Conservation (phyloP, 2,329 filamentous ascomycete genomes). For the Endocalyx cinctus region DNA sequence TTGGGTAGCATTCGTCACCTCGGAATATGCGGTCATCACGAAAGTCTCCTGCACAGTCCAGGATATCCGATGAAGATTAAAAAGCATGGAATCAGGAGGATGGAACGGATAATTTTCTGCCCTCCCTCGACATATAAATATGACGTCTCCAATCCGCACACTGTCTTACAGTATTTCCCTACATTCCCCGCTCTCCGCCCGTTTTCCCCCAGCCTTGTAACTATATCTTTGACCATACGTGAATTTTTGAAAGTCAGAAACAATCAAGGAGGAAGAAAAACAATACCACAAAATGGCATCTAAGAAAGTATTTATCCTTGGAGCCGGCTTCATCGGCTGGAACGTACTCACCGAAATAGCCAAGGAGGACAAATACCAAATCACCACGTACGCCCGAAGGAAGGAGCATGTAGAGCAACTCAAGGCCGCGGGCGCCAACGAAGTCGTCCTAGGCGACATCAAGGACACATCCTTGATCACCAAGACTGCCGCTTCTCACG, state of each 20-base stretch:
- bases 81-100: too few relatives aligned
- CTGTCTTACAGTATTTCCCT: too few relatives aligned
- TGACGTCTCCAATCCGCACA: too few relatives aligned
- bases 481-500: slow-evolving; percentile 30
- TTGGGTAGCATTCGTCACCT: too few relatives aligned
- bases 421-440: slow-evolving; percentile 28
- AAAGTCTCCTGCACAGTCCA: too few relatives aligned
- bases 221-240: too few relatives aligned
- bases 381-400: slow-evolving; percentile 38
- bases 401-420: slow-evolving; percentile 31
- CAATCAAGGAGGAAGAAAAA: neutral
- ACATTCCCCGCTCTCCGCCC: too few relatives aligned
- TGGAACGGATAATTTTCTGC: too few relatives aligned
- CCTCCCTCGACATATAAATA: too few relatives aligned
- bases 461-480: slow-evolving; percentile 35
- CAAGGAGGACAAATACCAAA: slow-evolving; percentile 33
- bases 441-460: slow-evolving; percentile 35
- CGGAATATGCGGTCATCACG: too few relatives aligned
- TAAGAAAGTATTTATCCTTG: slow-evolving; percentile 36
- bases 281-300: slow-evolving; percentile 12
- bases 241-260: neutral
- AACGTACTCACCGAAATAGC: slow-evolving; percentile 40
- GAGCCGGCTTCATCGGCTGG: slow-evolving; percentile 43
- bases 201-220: too few relatives aligned
- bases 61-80: too few relatives aligned